Evolutionary conservation across 2,329 filamentous ascomycete genomes (phyloP).

Genomic region (Monosporascus sp.): DNA sequence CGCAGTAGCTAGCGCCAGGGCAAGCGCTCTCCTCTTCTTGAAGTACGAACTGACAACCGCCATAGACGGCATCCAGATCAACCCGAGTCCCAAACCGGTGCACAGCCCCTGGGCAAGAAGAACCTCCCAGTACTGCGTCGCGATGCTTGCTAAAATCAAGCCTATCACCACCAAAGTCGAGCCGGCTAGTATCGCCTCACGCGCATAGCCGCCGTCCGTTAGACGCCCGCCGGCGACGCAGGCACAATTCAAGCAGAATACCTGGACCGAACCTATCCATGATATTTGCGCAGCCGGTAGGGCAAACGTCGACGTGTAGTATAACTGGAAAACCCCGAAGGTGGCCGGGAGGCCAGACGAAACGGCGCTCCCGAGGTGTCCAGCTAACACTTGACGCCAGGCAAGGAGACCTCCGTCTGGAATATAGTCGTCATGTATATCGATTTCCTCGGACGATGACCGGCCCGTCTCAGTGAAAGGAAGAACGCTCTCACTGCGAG

Average conservation of each 20-base stretch:
- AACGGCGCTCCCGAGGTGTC: conserved; percentile 39
- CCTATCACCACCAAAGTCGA: conserved; percentile 34
- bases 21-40: conserved; percentile 47
- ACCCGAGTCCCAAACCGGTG: conserved; percentile 44
- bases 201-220: conserved; percentile 28
- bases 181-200: conserved; percentile 21
- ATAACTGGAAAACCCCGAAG: conserved; percentile 45
- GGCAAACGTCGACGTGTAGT: conserved; percentile 31
- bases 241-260: conserved; percentile 28
- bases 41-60: conserved; percentile 56
- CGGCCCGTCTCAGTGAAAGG: neutral
- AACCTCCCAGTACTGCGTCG: conserved; percentile 33
- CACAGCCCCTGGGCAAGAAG: conserved; percentile 43
- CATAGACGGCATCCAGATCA: conserved; percentile 26
- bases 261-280: conserved; percentile 39
- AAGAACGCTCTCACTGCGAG: neutral
- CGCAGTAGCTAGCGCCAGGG: conserved; percentile 53
- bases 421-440: conserved; percentile 6
- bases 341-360: conserved; percentile 45
- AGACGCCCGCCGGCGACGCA: conserved; percentile 27
- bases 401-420: conserved; percentile 43
- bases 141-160: conserved; percentile 32
- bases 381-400: conserved; percentile 46
- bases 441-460: neutral
- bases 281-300: conserved; percentile 33